Conservation (phyloP, 2,329 filamentous ascomycete genomes). For the Penicillium sp. region DNA sequence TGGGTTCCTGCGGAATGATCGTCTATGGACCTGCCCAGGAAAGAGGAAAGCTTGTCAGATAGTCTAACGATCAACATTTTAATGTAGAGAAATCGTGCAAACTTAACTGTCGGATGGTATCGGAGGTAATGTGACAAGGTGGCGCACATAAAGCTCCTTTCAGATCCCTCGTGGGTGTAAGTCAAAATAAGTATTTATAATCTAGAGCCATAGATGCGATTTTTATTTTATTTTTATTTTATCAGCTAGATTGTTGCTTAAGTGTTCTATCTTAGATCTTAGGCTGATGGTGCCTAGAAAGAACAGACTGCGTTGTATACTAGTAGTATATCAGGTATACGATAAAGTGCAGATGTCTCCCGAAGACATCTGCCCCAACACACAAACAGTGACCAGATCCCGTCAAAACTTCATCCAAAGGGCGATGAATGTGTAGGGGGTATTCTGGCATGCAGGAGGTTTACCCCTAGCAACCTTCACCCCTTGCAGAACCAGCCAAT, state of each 20-base stretch:
- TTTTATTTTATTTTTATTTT: too few relatives aligned
- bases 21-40: not conserved
- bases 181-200: not conserved
- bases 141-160: not conserved
- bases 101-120: not conserved
- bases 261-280: not conserved
- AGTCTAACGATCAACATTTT: slow-evolving; percentile 2
- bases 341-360: not conserved
- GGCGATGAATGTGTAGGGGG: not conserved
- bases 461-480: slow-evolving; percentile 8
- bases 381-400: not conserved
- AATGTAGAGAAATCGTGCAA: not conserved
- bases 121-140: not conserved
- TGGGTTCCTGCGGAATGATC: slow-evolving; percentile 21
- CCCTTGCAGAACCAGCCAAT: slow-evolving; percentile 6
- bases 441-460: slow-evolving; percentile 5
- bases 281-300: not conserved
- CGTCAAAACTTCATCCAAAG: not conserved
- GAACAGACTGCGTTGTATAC: not conserved
- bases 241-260: not conserved
- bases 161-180: not conserved
- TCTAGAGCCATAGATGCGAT: too few relatives aligned
- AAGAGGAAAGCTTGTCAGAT: not conserved
- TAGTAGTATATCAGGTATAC: not conserved
- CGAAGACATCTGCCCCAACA: not conserved